phyloP scores from a whole-genome alignment of 306 rosid genomes.

The Cyclanthera cordifolia region DNA sequence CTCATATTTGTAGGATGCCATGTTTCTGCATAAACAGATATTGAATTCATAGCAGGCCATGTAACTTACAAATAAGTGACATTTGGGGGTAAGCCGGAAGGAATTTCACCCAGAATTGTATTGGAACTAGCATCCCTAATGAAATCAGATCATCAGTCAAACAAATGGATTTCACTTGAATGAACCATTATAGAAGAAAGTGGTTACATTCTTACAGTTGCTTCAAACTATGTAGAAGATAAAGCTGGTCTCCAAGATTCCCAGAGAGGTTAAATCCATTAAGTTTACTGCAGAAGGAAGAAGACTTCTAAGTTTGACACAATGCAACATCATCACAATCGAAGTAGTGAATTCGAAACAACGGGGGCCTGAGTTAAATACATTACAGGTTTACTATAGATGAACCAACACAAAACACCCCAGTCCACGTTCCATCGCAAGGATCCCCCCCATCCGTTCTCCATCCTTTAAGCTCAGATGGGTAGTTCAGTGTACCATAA shows the following conservation, averaged over 20 bases:
- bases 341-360: background rate
- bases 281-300: constrained; percentile 39
- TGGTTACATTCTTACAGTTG: constrained; percentile 41
- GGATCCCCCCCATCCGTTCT: constrained; percentile 52
- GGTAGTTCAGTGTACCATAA: constrained; percentile 44
- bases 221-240: constrained; percentile 55
- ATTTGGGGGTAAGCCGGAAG: constrained; percentile 59
- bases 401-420: constrained; percentile 67
- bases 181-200: background rate
- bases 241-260: constrained; percentile 45
- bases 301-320: background rate
- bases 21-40: constrained; percentile 38
- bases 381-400: constrained; percentile 69
- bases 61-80: constrained; percentile 69
- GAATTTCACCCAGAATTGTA: constrained; percentile 56
- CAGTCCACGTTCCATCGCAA: constrained; percentile 73
- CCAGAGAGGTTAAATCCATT: constrained; percentile 67
- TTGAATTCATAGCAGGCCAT: background rate
- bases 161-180: background rate
- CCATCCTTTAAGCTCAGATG: constrained; percentile 57
- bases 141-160: constrained; percentile 7
- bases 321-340: constrained; percentile 7
- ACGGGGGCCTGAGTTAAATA: background rate
- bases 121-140: constrained; percentile 75
- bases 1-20: constrained; percentile 54